Conservation (phyloP, 305 asterid genomes). For the Caryopteris hybrid region DNA sequence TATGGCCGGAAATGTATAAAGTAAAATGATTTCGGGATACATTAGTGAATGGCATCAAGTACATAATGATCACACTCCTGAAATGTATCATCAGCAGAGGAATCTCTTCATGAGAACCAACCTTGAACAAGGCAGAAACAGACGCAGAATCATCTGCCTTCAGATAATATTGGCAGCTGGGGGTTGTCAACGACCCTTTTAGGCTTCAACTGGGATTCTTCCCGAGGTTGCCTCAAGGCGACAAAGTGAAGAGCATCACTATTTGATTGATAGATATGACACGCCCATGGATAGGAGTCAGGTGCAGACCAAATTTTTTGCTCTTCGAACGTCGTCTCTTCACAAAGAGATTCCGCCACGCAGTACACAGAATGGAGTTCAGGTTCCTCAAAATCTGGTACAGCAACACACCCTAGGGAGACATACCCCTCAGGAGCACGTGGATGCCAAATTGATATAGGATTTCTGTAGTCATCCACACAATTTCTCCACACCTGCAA, state of each 20-base stretch:
- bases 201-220: slow-evolving; percentile 70
- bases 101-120: no score
- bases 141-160: no score
- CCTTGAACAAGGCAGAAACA: no score
- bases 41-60: no score
- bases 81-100: no score
- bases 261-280: slow-evolving; percentile 69
- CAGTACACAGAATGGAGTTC: slow-evolving; percentile 62
- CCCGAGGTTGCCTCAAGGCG: slow-evolving; percentile 79
- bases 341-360: slow-evolving; percentile 60
- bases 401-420: slow-evolving; percentile 79
- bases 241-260: slow-evolving; percentile 91
- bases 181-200: slow-evolving; percentile 42
- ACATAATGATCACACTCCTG: no score
- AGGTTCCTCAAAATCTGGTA: slow-evolving; percentile 64
- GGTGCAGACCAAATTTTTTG: slow-evolving; percentile 92
- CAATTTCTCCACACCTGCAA: slow-evolving; percentile 97
- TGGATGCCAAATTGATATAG: slow-evolving; percentile 90
- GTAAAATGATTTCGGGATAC: no score
- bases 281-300: slow-evolving; percentile 90
- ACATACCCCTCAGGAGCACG: slow-evolving; percentile 91
- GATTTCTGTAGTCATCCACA: slow-evolving; percentile 58
- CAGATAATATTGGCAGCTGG: no score
- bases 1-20: no score
- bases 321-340: slow-evolving; percentile 76